Conservation (phyloP, 352 stramenopile genomes). For the Phytophthora ramorum region DNA sequence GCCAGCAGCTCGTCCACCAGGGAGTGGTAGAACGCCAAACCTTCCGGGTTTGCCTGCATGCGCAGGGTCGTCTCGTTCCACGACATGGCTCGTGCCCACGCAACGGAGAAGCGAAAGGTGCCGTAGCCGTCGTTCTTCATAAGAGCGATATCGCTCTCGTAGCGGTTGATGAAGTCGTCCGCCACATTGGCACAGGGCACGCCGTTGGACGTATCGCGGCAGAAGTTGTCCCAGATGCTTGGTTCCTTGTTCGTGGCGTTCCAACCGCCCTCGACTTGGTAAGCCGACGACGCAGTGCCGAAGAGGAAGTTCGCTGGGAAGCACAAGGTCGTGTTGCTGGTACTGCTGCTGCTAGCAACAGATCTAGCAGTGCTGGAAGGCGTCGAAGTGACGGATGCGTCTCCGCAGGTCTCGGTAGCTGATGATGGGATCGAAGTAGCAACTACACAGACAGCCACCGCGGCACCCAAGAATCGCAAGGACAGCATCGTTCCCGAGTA, state of each 20-base stretch:
- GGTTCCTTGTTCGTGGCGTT: slow-evolving; percentile 80
- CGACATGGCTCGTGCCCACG: slow-evolving; percentile 90
- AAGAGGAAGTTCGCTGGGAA: slow-evolving; percentile 86
- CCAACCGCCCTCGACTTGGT: slow-evolving; percentile 94
- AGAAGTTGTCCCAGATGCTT: slow-evolving; percentile 96
- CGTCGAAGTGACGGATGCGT: slow-evolving; percentile 6
- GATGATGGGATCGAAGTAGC: background rate
- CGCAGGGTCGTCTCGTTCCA: slow-evolving; percentile 56
- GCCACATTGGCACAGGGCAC: slow-evolving; percentile 90
- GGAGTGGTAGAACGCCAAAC: slow-evolving; percentile 94
- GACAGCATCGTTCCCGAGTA: slow-evolving; percentile 6
- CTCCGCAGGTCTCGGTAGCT: slow-evolving; percentile 16
- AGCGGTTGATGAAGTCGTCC: slow-evolving; percentile 93
- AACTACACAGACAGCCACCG: background rate
- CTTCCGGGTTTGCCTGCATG: slow-evolving; percentile 74
- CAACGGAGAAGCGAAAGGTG: slow-evolving; percentile 91
- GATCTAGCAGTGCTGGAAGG: background rate
- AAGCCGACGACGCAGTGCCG: slow-evolving; percentile 89
- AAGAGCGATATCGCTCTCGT: slow-evolving; percentile 90
- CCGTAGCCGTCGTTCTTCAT: slow-evolving; percentile 91
- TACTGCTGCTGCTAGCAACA: slow-evolving; percentile 1
- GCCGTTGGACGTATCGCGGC: slow-evolving; percentile 53
- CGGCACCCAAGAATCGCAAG: slow-evolving; percentile 1
- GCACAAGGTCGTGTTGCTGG: slow-evolving; percentile 34
- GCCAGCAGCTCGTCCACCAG: slow-evolving; percentile 87